phyloP scores from a whole-genome alignment of 129 eudicot species.

The Ambrosia artemisiifolia region DNA sequence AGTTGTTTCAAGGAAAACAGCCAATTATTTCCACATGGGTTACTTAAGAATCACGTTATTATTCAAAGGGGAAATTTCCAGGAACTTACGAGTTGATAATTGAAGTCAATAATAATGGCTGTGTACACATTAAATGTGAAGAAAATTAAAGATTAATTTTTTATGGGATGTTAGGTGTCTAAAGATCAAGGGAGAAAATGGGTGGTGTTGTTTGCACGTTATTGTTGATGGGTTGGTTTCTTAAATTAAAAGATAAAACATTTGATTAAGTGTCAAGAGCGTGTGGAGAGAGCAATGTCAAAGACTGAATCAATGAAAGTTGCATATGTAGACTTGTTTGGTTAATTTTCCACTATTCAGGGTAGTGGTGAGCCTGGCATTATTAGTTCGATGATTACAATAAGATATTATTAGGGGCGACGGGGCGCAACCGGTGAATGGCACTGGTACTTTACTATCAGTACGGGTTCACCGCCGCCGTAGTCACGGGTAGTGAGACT shows the following conservation, averaged over 20 bases:
- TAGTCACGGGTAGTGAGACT: too few species aligned
- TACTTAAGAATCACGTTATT: background rate
- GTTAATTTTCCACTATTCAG: too few species aligned
- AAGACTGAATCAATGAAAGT: background rate
- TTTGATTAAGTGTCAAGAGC: background rate
- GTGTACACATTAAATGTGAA: conserved; percentile 11
- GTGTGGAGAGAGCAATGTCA: background rate
- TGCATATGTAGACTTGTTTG: too few species aligned
- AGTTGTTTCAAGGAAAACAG: background rate
- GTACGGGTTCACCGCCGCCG: too few species aligned
- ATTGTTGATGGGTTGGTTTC: conserved; percentile 23
- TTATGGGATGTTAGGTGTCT: background rate
- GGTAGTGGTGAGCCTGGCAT: too few species aligned
- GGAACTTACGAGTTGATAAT: conserved; percentile 8
- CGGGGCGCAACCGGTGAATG: too few species aligned
- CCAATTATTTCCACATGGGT: conserved; percentile 7
- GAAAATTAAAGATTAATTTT: conserved; percentile 8
- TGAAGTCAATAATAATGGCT: conserved; percentile 27
- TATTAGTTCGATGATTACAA: too few species aligned
- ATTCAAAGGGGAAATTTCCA: conserved; percentile 20
- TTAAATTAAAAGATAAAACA: conserved; percentile 8
- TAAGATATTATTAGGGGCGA: too few species aligned
- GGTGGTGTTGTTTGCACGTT: conserved; percentile 33
- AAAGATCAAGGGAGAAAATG: conserved; percentile 3
- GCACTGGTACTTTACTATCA: too few species aligned